These are phyloP conservation scores for Deuterostichococcus epilithicus DNA, from an alignment of 139 green algal genomes.

Conservation along the genomic window DNA sequence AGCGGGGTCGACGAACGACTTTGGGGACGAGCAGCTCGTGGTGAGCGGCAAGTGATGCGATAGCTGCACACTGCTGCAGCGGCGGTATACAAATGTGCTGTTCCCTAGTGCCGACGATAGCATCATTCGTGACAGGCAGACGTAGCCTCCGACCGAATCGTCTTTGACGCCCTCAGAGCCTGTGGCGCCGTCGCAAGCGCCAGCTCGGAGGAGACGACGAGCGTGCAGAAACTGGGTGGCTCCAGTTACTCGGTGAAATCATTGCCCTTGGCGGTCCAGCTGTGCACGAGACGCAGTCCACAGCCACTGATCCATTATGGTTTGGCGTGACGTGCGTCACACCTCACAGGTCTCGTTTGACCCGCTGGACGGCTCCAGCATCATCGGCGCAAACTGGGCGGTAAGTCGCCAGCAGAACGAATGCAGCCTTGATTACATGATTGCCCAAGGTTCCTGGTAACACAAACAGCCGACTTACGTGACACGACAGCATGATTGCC, in stretches of 20 bases:
- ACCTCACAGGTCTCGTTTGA: constrained; percentile 72
- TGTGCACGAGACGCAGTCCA: too few relatives aligned
- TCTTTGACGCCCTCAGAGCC: constrained; percentile 50
- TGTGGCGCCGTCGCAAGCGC: constrained; percentile 59
- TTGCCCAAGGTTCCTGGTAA: not conserved
- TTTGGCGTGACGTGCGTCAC: too few relatives aligned
- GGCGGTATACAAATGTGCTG: not conserved
- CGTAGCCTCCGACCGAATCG: constrained; percentile 58
- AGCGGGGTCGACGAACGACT: constrained; percentile 37
- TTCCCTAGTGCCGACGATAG: too few relatives aligned
- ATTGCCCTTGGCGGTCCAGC: too few relatives aligned
- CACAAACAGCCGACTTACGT: not conserved
- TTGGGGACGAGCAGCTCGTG: constrained; percentile 63
- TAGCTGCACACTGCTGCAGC: not conserved
- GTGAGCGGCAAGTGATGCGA: constrained; percentile 2
- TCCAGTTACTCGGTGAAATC: constrained; percentile 40
- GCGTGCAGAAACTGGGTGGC: constrained; percentile 40
- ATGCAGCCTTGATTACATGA: not conserved
- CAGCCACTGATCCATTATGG: too few relatives aligned
- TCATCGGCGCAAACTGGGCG: constrained; percentile 73
- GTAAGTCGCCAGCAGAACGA: constrained; percentile 21
- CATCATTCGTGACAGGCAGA: constrained; percentile 50
- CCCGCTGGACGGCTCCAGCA: constrained; percentile 73
- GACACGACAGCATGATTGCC: not conserved
- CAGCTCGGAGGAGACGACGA: constrained; percentile 69